Base-by-base conservation (phyloP, 352 stramenopile genomes). In the Phytophthora uliginosa region DNA sequence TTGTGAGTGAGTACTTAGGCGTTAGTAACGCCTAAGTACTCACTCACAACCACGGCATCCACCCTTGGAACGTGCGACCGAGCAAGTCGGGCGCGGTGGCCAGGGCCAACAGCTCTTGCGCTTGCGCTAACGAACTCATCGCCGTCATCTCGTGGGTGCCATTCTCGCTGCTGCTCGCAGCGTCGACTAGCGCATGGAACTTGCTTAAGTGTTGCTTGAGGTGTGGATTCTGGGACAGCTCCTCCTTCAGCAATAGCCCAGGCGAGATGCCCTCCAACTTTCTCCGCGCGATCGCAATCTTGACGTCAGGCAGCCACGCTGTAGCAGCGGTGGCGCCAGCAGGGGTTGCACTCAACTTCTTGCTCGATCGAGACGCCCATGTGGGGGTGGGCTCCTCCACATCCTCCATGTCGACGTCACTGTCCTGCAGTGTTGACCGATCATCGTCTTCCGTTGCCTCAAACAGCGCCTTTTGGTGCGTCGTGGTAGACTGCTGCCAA, bases 41-140 rank as follows among this genome's bases (percentile, higher is more conserved):
- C n/a, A n/a, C n/a, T n/a, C n/a, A n/a, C n/a, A n/a, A 77, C 88
- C 88, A 94, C 58, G 88, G 85, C 86, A 93, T 95, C 88, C 88
- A 95, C 2, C 86, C 88, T 56, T 93, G 86, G 55, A 91, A 95
- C 2, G 86, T 95, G 22, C 89, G 84, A 4, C 89, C 88, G 10
- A 98, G 77, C 4, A 98, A 60, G 66, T 96, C 85, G 7, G 91
- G 85, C 5, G 93, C 87, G 1, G 85, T 95, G 0, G 94, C 92
- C 36, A 98, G 73, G 18, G 82, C 72, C 26, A 98, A 67, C 15
- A 98, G 79, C 59, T 93, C 85, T 34, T 97, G 78, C 6, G 95
- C 91, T 63, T 98, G 94, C n/a, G 72, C 77, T 22, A 94, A 45
- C 22, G 86, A 81, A 50, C 76, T 91, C 74, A 91, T 78, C 12